Conservation (phyloP, 768 basidiomycete genomes). For the Tulasnella sp. region DNA sequence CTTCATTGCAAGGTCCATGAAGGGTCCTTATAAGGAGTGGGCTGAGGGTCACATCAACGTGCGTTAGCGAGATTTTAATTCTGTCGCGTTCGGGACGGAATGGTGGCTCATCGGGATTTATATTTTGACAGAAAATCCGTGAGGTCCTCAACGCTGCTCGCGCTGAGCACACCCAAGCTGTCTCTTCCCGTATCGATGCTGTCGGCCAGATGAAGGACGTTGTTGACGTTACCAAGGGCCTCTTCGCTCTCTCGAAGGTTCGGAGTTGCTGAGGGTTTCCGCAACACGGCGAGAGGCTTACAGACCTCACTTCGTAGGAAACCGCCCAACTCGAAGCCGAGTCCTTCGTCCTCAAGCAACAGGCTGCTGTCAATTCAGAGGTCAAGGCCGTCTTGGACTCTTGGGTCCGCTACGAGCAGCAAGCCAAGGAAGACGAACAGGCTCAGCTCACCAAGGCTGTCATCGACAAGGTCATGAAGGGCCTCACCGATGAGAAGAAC, state of each 20-base stretch:
- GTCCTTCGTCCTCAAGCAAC: conserved; percentile 87
- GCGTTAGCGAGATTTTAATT: conserved; percentile 16
- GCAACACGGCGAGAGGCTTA: not conserved
- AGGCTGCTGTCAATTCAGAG: conserved; percentile 79
- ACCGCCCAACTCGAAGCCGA: conserved; percentile 87
- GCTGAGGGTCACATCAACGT: conserved; percentile 77
- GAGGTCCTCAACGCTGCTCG: conserved; percentile 76
- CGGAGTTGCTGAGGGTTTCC: conserved; percentile 29
- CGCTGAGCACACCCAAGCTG: conserved; percentile 85
- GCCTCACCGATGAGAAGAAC: conserved; percentile 79
- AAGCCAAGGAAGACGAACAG: conserved; percentile 95
- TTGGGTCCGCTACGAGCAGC: conserved; percentile 98
- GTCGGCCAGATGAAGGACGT: conserved; percentile 96
- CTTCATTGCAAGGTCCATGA: conserved; percentile 73
- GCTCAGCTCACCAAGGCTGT: conserved; percentile 81
- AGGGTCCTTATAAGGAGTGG: conserved; percentile 89
- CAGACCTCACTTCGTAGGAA: conserved; percentile 51
- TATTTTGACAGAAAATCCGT: conserved; percentile 50
- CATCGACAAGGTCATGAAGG: conserved; percentile 80
- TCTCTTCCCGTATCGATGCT: conserved; percentile 85
- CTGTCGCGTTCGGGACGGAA: too few relatives aligned
- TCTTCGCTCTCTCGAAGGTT: conserved; percentile 91
- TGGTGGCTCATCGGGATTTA: too few relatives aligned
- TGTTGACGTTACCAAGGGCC: conserved; percentile 79
- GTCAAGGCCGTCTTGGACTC: conserved; percentile 93